phyloP scores from a whole-genome alignment of 495 filamentous ascomycete genomes.

The Lindgomyces ingoldianus region DNA sequence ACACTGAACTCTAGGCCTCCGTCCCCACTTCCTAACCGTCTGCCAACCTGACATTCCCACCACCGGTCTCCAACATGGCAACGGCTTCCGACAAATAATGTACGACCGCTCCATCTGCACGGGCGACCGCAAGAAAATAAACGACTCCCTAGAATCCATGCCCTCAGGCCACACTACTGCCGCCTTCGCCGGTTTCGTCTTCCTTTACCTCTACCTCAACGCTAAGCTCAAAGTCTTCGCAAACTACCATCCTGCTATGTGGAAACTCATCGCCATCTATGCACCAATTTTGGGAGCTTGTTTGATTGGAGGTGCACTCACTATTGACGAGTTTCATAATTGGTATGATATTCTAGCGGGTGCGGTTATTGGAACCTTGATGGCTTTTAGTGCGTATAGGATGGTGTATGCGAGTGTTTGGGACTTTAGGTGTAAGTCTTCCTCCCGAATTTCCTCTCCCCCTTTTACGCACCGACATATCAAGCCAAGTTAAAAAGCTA shows the following conservation, averaged over 20 bases:
- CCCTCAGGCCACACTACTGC: slow-evolving; percentile 59
- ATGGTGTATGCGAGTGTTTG: slow-evolving; percentile 41
- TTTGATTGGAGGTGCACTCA: slow-evolving; percentile 60
- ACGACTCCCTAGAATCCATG: slow-evolving; percentile 53
- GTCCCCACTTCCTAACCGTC: slow-evolving; percentile 56
- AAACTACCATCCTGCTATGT: slow-evolving; percentile 64
- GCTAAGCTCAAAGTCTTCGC: slow-evolving; percentile 58
- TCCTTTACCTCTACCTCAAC: slow-evolving; percentile 57
- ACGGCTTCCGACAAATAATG: slow-evolving; percentile 53
- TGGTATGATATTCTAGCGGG: slow-evolving; percentile 48
- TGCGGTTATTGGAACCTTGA: slow-evolving; percentile 39
- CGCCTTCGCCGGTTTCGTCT: slow-evolving; percentile 54
- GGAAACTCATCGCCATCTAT: slow-evolving; percentile 62
- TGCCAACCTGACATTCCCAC: slow-evolving; percentile 49
- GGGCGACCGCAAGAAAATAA: slow-evolving; percentile 47
- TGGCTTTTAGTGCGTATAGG: slow-evolving; percentile 40
- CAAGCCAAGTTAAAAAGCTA: too few relatives aligned
- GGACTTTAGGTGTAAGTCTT: slow-evolving; percentile 33
- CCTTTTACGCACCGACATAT: too few relatives aligned
- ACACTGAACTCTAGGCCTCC: slow-evolving; percentile 34
- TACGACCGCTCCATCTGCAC: slow-evolving; percentile 55
- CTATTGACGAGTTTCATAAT: slow-evolving; percentile 59
- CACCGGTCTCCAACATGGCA: slow-evolving; percentile 40
- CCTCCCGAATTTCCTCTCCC: neutral
- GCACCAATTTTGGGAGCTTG: slow-evolving; percentile 59